A percentile compares a stretch with the other conserved stretches of the same genome.
Evolutionary conservation across 148 eudicot genomes (phyloP).

Genomic region (Fallopia convolvulus): DNA sequence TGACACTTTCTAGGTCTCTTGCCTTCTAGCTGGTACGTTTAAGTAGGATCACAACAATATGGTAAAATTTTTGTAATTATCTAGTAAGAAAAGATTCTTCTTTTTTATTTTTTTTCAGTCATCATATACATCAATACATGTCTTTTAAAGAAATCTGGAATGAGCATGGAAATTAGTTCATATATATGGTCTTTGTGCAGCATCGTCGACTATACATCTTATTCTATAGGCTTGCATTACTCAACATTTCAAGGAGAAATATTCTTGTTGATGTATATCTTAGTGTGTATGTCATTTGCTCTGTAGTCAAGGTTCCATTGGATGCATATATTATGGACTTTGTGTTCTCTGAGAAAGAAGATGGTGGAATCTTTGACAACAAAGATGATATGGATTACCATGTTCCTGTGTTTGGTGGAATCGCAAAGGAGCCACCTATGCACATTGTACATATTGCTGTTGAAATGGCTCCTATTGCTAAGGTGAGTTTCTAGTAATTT

Average conservation of each 20-base stretch:
- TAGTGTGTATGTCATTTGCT: background rate
- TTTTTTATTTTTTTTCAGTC: too few species aligned
- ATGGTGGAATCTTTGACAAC: slow-evolving; percentile 87
- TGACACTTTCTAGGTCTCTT: too few species aligned
- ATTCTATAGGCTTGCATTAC: too few species aligned
- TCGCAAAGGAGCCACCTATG: slow-evolving; percentile 83
- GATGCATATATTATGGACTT: slow-evolving; percentile 98
- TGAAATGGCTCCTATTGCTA: slow-evolving; percentile 99
- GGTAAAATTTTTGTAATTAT: too few species aligned
- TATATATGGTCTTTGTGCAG: too few species aligned
- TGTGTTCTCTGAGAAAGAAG: slow-evolving; percentile 76
- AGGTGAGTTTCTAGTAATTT: slow-evolving; percentile 31
- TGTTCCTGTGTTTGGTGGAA: slow-evolving; percentile 80
- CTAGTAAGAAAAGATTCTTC: too few species aligned
- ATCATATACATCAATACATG: too few species aligned
- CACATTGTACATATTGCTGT: slow-evolving; percentile 94
- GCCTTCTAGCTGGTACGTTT: too few species aligned
- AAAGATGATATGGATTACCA: slow-evolving; percentile 85
- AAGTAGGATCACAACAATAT: too few species aligned
- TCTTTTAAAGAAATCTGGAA: too few species aligned
- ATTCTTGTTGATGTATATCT: background rate
- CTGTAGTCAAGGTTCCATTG: slow-evolving; percentile 88
- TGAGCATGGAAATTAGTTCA: too few species aligned
- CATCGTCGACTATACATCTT: too few species aligned
- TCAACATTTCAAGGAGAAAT: background rate